These are phyloP conservation scores for Phytophthora cactorum DNA, from an alignment of 352 stramenopile genomes.

Conservation along the genomic window DNA sequence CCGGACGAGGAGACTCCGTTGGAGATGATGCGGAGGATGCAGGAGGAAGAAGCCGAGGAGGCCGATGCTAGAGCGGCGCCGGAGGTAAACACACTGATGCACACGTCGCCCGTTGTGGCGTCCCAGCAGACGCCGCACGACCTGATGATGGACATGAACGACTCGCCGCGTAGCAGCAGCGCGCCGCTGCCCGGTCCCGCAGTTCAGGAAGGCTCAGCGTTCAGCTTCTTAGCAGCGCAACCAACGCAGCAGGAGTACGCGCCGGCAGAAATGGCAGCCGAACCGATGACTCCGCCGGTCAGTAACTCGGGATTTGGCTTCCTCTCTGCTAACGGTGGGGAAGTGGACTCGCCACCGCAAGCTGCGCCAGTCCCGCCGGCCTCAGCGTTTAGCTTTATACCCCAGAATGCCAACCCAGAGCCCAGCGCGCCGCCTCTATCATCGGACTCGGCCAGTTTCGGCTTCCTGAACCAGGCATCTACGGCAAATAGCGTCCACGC, in stretches of 20 bases:
- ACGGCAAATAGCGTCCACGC: constrained; percentile 14
- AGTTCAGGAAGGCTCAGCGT: constrained; percentile 37
- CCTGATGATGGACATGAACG: constrained; percentile 38
- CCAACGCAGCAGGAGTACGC: constrained; percentile 20
- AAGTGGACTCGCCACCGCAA: constrained; percentile 25
- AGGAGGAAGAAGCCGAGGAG: constrained; percentile 42
- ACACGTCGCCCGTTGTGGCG: constrained; percentile 49
- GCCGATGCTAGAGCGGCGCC: not conserved
- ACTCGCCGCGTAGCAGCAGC: constrained; percentile 45
- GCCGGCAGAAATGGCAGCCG: constrained; percentile 28
- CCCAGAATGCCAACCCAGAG: constrained; percentile 7
- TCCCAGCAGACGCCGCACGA: constrained; percentile 38
- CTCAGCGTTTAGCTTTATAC: constrained; percentile 36
- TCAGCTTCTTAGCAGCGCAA: constrained; percentile 34
- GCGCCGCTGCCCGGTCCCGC: constrained; percentile 34
- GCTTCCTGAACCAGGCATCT: constrained; percentile 39
- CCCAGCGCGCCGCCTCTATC: constrained; percentile 42
- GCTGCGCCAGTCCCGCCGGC: not conserved
- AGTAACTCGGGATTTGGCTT: constrained; percentile 48
- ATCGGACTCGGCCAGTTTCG: constrained; percentile 40
- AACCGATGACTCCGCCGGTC: constrained; percentile 37
- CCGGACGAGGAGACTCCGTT: constrained; percentile 33
- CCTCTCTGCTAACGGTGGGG: constrained; percentile 34
- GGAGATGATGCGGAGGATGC: constrained; percentile 42
- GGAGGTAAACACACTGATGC: constrained; percentile 39